Base-by-base conservation (phyloP, 192 early-diverging fungal genomes). In the Rhizoclosmatium globosum region DNA sequence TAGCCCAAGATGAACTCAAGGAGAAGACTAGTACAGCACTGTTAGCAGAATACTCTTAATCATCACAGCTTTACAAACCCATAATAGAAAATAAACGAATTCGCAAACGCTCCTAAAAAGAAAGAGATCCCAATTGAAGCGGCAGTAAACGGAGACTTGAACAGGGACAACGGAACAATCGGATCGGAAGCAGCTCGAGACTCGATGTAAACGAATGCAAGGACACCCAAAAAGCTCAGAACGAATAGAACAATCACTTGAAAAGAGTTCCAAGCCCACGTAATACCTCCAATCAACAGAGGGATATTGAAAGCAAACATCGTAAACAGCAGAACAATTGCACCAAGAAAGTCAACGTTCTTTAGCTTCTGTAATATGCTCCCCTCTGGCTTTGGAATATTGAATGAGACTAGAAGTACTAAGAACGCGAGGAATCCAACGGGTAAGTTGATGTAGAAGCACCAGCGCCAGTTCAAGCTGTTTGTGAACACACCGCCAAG, bases 1-100 rank as follows among this genome's bases (percentile, higher is more conserved):
- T 93, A 89, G 41, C 89, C 92, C 61, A 91, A 86, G 23, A 96
- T 93, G 61, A 97, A 85, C 80, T 95, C 90, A 81, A 96, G 95
- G 82, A 92, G 96, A 48, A 84, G 64, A 31, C 42, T 56, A 19
- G 9, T 44, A 23, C 21, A 3, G 46, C 21, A 78, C 1, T 79
- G 23, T 19, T 39, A 21, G 3, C 58, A 64, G 2, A 73, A 60
- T 4, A 4, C 19, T 31, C 39, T 17, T 9, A 23, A 59, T 90
- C 79, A 38, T 53, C 19, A 3, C 31, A 74, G 82, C 1, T 39
- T 81, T 72, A 39, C 39, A 78, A 3, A 69, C 41, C 93, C 91
- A n/a, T 93, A 73, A 81, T 95, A 97, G 79, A 91, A 95, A 15
- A 93, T 87, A 21, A 82, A 61, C 13, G 83, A 41, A 48, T 87